phyloP scores from a whole-genome alignment of 352 stramenopile genomes.

The Phytophthora constricta region DNA sequence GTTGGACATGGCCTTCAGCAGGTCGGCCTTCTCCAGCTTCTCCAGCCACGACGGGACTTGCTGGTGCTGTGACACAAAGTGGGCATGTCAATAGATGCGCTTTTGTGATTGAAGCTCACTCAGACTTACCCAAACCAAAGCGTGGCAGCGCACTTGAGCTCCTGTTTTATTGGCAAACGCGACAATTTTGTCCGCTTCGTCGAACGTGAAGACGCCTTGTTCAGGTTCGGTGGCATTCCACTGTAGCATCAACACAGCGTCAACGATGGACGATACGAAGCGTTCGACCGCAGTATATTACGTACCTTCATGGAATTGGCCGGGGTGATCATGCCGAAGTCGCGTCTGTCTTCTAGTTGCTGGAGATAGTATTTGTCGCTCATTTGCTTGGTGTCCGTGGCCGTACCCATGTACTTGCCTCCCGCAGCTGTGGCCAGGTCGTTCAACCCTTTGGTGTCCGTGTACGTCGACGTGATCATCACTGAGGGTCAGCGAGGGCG shows the following conservation, averaged over 20 bases:
- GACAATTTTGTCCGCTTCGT: slow-evolving; percentile 37
- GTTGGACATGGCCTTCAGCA: slow-evolving; percentile 37
- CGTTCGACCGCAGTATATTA: background rate
- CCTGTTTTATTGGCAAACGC: slow-evolving; percentile 34
- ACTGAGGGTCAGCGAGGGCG: slow-evolving; percentile 20
- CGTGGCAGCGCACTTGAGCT: slow-evolving; percentile 33
- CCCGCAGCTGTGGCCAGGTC: slow-evolving; percentile 22
- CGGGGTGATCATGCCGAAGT: slow-evolving; percentile 33
- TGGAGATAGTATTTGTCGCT: slow-evolving; percentile 15
- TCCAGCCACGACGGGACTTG: slow-evolving; percentile 45
- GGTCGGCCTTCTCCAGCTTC: slow-evolving; percentile 33
- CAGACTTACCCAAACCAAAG: slow-evolving; percentile 37
- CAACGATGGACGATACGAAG: background rate
- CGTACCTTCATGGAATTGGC: slow-evolving; percentile 32
- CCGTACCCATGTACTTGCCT: slow-evolving; percentile 32
- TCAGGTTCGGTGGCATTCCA: slow-evolving; percentile 32
- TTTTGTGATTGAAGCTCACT: background rate
- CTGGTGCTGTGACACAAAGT: slow-evolving; percentile 29
- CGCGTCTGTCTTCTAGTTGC: slow-evolving; percentile 21
- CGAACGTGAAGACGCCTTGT: slow-evolving; percentile 35
- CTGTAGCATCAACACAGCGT: background rate
- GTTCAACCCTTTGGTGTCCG: slow-evolving; percentile 21
- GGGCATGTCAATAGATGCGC: background rate
- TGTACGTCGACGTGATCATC: slow-evolving; percentile 38
- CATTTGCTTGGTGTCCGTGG: slow-evolving; percentile 25